A percentile compares a stretch with the other conserved stretches of the same genome.
These are phyloP conservation scores for Lablab purpureus DNA, from an alignment of 306 rosid genomes.

Conservation along the genomic window DNA sequence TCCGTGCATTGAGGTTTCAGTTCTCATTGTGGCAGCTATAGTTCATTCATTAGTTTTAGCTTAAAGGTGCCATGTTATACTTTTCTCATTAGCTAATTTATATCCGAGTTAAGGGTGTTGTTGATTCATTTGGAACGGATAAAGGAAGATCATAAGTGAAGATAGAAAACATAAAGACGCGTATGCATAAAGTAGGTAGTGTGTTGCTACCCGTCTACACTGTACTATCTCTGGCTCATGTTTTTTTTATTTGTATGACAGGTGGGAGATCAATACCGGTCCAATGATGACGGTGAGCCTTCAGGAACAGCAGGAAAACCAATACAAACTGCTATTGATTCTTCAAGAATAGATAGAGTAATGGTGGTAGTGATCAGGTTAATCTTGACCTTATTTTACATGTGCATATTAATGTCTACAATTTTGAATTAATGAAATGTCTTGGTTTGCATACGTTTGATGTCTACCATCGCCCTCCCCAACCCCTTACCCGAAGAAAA, in stretches of 20 bases:
- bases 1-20: neutral
- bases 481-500: too few species aligned
- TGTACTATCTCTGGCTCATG: conserved; percentile 1
- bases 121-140: neutral
- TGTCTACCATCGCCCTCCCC: neutral
- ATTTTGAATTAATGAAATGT: neutral
- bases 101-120: neutral
- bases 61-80: neutral
- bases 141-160: conserved; percentile 7
- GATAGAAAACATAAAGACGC: neutral
- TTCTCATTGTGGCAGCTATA: neutral
- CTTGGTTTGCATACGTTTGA: neutral
- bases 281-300: conserved; percentile 95
- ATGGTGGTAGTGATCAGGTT: conserved; percentile 98
- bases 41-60: neutral
- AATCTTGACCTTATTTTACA: conserved; percentile 30
- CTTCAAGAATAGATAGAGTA: conserved; percentile 93
- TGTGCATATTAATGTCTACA: conserved; percentile 13
- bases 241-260: conserved; percentile 39
- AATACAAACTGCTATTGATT: conserved; percentile 78
- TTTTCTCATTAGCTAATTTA: conserved; percentile 18
- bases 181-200: conserved; percentile 7
- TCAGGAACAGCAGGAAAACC: conserved; percentile 98
- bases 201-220: neutral
- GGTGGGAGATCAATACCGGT: conserved; percentile 93